Conservation (phyloP, 768 basidiomycete species). For the Lentinula raphanica region DNA sequence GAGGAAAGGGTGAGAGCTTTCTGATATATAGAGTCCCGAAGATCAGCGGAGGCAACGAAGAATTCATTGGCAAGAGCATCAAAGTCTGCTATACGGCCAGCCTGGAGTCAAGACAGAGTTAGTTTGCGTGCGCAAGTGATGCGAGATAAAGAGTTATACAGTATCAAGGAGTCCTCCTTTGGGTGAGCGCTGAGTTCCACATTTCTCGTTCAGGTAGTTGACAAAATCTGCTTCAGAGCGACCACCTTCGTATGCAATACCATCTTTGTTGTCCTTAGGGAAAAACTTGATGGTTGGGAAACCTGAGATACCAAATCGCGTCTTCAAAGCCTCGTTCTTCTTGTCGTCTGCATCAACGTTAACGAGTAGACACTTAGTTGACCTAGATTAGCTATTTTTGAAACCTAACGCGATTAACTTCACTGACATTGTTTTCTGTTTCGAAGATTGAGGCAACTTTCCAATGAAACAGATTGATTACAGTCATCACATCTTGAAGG, state of each 20-base stretch:
- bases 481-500: not conserved
- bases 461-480: not conserved
- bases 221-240: slow-evolving; percentile 76
- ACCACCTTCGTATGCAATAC: slow-evolving; percentile 62
- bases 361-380: slow-evolving; percentile 78
- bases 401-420: slow-evolving; percentile 3
- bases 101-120: slow-evolving; percentile 35
- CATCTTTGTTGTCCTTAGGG: slow-evolving; percentile 63
- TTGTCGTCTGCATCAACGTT: slow-evolving; percentile 88
- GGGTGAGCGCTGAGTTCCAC: slow-evolving; percentile 77
- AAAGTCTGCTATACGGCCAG: slow-evolving; percentile 74
- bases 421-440: slow-evolving; percentile 63
- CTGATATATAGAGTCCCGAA: slow-evolving; percentile 56
- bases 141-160: slow-evolving; percentile 26
- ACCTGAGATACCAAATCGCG: slow-evolving; percentile 65
- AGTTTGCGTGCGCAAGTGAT: not conserved
- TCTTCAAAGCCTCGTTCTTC: slow-evolving; percentile 65
- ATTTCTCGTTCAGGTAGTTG: slow-evolving; percentile 76
- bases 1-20: slow-evolving; percentile 55
- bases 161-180: slow-evolving; percentile 76
- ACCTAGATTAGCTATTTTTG: slow-evolving; percentile 1
- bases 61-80: slow-evolving; percentile 77
- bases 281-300: slow-evolving; percentile 98
- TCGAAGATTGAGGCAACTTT: slow-evolving; percentile 76
- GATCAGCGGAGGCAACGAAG: slow-evolving; percentile 51